These are phyloP conservation scores for Dendrobium huoshanense DNA, from an alignment of 106 monocot species.

Conservation along the genomic window DNA sequence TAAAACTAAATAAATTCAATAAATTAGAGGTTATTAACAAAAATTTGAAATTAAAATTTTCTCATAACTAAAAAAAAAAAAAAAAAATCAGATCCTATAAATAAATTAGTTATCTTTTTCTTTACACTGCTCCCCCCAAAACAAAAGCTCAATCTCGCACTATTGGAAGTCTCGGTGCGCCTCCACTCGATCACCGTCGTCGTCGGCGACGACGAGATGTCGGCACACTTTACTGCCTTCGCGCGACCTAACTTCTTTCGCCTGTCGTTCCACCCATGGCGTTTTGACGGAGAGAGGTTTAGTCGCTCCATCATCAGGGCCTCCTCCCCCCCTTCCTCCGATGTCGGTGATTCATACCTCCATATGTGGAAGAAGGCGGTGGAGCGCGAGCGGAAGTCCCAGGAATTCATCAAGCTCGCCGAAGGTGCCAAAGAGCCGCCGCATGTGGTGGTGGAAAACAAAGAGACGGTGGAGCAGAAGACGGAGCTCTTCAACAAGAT, in stretches of 20 bases:
- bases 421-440: background rate
- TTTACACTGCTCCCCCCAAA: no score
- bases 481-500: conserved; percentile 62
- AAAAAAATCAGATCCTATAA: no score
- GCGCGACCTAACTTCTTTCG: background rate
- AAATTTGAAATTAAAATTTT: no score
- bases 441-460: background rate
- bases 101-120: no score
- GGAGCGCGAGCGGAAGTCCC: conserved; percentile 38
- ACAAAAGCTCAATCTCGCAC: background rate
- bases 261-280: background rate
- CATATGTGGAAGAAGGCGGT: conserved; percentile 75
- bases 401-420: conserved; percentile 17
- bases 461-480: conserved; percentile 32
- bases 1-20: no score
- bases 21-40: no score
- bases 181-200: background rate
- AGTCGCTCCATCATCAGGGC: background rate
- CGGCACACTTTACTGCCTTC: background rate
- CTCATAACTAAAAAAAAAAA: no score
- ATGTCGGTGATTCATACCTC: conserved; percentile 39
- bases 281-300: background rate
- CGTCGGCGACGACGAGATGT: background rate
- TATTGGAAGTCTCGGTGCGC: background rate
- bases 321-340: background rate